phyloP scores from a whole-genome alignment of 805 yeast species.

The Starmerella bacillaris region DNA sequence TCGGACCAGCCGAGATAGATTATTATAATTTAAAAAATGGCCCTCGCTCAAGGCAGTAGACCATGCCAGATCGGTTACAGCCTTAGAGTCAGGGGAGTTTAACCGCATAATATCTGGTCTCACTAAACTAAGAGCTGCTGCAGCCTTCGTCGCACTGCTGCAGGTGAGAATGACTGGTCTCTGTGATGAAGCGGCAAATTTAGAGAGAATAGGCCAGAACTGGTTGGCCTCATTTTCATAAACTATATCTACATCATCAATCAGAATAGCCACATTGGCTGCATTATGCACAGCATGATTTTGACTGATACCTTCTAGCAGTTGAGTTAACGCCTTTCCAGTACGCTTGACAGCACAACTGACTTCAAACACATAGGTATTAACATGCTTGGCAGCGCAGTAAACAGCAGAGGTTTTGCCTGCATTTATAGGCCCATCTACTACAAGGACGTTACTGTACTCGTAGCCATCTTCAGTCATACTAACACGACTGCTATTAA shows the following conservation, averaged over 20 bases:
- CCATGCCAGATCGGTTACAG: slow-evolving; percentile 19
- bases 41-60: slow-evolving; percentile 24
- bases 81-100: background rate
- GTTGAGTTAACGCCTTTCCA: slow-evolving; percentile 46
- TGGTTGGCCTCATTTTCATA: slow-evolving; percentile 52
- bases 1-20: slow-evolving; percentile 14
- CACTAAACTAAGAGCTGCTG: background rate
- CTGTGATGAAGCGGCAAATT: slow-evolving; percentile 40
- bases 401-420: slow-evolving; percentile 66
- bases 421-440: slow-evolving; percentile 49
- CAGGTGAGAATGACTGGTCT: slow-evolving; percentile 60
- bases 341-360: slow-evolving; percentile 60
- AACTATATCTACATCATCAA: slow-evolving; percentile 73
- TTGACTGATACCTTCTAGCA: slow-evolving; percentile 61
- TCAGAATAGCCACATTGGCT: slow-evolving; percentile 49
- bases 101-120: background rate
- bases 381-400: slow-evolving; percentile 41
- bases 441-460: slow-evolving; percentile 26
- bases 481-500: slow-evolving; percentile 19
- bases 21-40: slow-evolving; percentile 16
- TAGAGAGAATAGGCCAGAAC: slow-evolving; percentile 60
- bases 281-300: slow-evolving; percentile 52
- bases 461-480: slow-evolving; percentile 13
- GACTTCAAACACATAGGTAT: slow-evolving; percentile 65
- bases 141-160: slow-evolving; percentile 23